Percentiles rank a stretch among this genome's conserved stretches.
These are phyloP conservation scores for Lavandula angustifolia DNA, from an alignment of 257 asterid genomes.

Conservation along the genomic window DNA sequence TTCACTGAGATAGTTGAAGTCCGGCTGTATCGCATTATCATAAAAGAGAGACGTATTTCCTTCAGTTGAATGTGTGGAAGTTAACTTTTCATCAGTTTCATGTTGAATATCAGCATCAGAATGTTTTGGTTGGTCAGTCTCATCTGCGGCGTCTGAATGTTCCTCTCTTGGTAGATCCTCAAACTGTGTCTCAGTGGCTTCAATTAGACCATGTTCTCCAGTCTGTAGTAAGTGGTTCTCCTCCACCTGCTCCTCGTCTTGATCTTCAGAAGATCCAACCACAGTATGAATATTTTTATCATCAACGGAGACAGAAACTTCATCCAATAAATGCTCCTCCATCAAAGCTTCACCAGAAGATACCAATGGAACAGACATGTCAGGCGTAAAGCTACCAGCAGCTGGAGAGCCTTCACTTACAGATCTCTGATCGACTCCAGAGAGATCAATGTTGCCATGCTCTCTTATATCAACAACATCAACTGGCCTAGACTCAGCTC, in stretches of 20 bases:
- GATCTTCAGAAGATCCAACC: constrained; percentile 37
- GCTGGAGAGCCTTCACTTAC: constrained; percentile 32
- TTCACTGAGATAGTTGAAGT: constrained; percentile 41
- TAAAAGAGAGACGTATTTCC: constrained; percentile 42
- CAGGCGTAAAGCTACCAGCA: constrained; percentile 14
- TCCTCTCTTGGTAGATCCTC: constrained; percentile 35
- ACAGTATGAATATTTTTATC: constrained; percentile 28
- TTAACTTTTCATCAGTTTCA: constrained; percentile 40
- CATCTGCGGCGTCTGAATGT: constrained; percentile 38
- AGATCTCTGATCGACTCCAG: constrained; percentile 32
- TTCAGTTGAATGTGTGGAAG: constrained; percentile 41
- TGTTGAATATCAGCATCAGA: constrained; percentile 34
- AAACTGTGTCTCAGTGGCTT: constrained; percentile 28
- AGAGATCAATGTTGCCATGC: constrained; percentile 30
- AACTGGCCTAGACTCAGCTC: constrained; percentile 30
- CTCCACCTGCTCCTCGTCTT: constrained; percentile 24
- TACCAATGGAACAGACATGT: constrained; percentile 13
- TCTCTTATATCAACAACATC: constrained; percentile 35
- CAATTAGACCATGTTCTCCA: constrained; percentile 29
- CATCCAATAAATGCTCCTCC: constrained; percentile 31
- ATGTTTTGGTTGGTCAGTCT: constrained; percentile 33
- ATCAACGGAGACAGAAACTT: constrained; percentile 31
- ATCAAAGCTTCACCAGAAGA: constrained; percentile 33
- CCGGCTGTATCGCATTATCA: constrained; percentile 43
- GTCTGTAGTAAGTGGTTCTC: constrained; percentile 28